Percentiles rank a stretch among this genome's conserved stretches.
These are phyloP conservation scores for Periconia sp. DNA, from an alignment of 2,329 filamentous ascomycete species.

Conservation along the genomic window DNA sequence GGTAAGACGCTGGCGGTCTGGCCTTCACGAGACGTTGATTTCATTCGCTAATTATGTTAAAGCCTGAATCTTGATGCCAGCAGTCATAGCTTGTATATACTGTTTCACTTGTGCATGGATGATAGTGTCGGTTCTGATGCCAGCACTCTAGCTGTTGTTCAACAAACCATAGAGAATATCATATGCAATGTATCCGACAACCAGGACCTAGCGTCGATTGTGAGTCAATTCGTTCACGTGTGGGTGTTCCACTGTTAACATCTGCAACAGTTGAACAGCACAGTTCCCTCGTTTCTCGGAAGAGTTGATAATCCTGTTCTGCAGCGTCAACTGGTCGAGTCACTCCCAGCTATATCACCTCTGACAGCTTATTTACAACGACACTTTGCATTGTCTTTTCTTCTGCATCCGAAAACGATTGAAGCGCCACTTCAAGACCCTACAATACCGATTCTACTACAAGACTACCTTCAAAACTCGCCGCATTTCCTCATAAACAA, in stretches of 20 bases:
- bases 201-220: constrained; percentile 21
- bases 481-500: constrained; percentile 57
- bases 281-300: constrained; percentile 25
- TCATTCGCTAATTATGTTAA: constrained; percentile 7
- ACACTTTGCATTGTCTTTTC: constrained; percentile 65
- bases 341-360: constrained; percentile 58
- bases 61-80: constrained; percentile 26
- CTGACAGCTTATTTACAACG: constrained; percentile 63
- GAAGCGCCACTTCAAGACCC: constrained; percentile 26
- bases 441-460: constrained; percentile 20
- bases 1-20: constrained; percentile 16
- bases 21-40: not conserved
- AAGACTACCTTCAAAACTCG: constrained; percentile 29
- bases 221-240: constrained; percentile 14
- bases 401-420: constrained; percentile 50
- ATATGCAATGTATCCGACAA: constrained; percentile 29
- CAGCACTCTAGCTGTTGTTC: constrained; percentile 21
- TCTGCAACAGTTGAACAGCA: constrained; percentile 24
- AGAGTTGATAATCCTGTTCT: constrained; percentile 53
- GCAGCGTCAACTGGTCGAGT: constrained; percentile 59
- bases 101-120: constrained; percentile 36
- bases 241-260: constrained; percentile 22
- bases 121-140: constrained; percentile 26
- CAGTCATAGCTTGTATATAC: constrained; percentile 24
- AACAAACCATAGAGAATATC: constrained; percentile 36